phyloP scores from a whole-genome alignment of 495 filamentous ascomycete genomes.

The Lineolata rhizophorae region DNA sequence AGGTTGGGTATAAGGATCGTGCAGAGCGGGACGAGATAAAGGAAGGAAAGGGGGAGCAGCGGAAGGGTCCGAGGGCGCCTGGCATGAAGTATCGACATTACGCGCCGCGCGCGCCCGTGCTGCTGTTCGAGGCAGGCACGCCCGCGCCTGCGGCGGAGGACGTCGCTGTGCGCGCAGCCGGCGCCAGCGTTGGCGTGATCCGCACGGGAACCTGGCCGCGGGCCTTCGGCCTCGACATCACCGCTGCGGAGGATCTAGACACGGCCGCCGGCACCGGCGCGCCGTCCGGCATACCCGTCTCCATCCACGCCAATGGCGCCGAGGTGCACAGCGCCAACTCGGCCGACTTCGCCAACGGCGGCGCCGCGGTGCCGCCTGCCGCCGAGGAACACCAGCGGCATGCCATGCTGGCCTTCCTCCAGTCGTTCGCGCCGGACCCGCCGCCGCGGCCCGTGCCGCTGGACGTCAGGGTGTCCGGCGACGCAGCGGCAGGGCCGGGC shows the following conservation, averaged over 20 bases:
- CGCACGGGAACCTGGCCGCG: conserved; percentile 17
- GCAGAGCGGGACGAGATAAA: conserved; percentile 17
- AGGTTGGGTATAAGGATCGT: conserved; percentile 51
- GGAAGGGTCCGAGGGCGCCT: conserved; percentile 44
- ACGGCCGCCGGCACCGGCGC: too few relatives aligned
- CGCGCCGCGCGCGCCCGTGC: conserved; percentile 68
- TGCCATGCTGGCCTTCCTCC: neutral
- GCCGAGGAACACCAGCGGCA: neutral
- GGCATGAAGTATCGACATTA: conserved; percentile 99
- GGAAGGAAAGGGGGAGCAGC: conserved; percentile 17
- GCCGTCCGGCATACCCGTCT: too few relatives aligned
- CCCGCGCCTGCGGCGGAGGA: conserved; percentile 14
- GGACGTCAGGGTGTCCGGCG: too few relatives aligned
- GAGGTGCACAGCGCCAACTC: too few relatives aligned
- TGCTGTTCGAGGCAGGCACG: conserved; percentile 46
- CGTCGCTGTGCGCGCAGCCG: conserved; percentile 9
- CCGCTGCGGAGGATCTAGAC: neutral
- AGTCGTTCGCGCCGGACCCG: too few relatives aligned
- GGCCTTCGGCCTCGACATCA: conserved; percentile 1
- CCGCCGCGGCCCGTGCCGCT: too few relatives aligned
- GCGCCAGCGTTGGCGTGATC: conserved; percentile 17
- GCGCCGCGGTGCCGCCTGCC: neutral
- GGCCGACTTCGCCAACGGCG: too few relatives aligned
- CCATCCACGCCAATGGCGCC: too few relatives aligned
- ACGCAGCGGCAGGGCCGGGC: too few relatives aligned